Base-by-base conservation (phyloP, 768 basidiomycete genomes). In the Mycena filopes region DNA sequence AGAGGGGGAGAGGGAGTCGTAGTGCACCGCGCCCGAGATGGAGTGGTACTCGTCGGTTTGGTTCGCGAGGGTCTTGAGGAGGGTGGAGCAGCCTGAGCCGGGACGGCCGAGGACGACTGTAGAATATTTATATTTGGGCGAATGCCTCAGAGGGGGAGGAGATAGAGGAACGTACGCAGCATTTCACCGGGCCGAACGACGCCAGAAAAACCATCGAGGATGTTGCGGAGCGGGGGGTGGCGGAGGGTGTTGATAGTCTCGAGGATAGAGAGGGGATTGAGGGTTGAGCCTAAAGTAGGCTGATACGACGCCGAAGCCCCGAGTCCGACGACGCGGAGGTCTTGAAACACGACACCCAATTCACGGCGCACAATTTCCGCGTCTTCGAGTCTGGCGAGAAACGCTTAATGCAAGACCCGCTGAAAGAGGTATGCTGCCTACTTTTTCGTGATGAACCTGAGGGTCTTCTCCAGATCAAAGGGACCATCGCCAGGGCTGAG, bases 51-150 rank as follows among this genome's bases (percentile, higher is more conserved):
- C 90, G 4, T 81, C 79, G 1, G 89, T 86, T 67, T 89, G 87
- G 73, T 96, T 95, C 20, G 95, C 84, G 51, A 97, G 84, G 0
- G 85, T 84, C 76, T 95, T 95, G 57, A 98, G 85, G 51, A 98
- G 82, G 0, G 95, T 94, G 29, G 86, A 89, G 74, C 95, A 96
- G 3, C 95, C 95, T 0, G 93, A 88, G 16, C 92, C 92, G 0
- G 95, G 95, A 31, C 93, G 84, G 25, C 95, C 95, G 26, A 96
- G 85, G 13, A 95, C 94, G 18, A 96, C 91, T 92, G 70, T 6
- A 60, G 21, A 29, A 33, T 48, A 4, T 55, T 12, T 16, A 31
- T 48, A 4, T 55, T 15, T 18, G 41, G 13, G 40, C 29, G 16
- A 6, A 11, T 20, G 26, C n/a, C n/a, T n/a, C n/a, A n/a, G n/a